Evolutionary conservation across 495 filamentous ascomycete genomes (phyloP).

Genomic region (Neurospora discreta): DNA sequence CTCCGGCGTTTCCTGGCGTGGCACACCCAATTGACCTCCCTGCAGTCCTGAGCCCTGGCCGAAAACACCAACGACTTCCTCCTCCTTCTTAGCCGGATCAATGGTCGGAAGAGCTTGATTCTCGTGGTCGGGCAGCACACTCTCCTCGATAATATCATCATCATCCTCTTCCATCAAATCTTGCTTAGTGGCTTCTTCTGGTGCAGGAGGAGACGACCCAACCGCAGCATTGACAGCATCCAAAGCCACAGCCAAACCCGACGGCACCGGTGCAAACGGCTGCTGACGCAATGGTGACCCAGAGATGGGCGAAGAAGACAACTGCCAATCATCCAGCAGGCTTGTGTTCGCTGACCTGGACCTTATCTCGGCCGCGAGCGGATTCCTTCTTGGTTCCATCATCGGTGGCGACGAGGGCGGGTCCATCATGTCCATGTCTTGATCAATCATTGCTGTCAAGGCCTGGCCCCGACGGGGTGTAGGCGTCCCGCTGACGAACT

Average conservation of each 20-base stretch:
- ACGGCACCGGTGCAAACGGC: not conserved
- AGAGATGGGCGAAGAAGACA: constrained; percentile 35
- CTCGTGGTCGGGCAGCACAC: constrained; percentile 7
- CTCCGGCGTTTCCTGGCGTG: constrained; percentile 16
- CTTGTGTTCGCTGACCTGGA: constrained; percentile 28
- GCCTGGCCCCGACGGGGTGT: constrained; percentile 50
- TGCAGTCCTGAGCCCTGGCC: not conserved
- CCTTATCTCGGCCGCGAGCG: constrained; percentile 34
- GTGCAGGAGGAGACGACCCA: not conserved
- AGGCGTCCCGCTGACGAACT: constrained; percentile 70
- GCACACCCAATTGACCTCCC: not conserved
- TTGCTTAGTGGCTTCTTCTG: constrained; percentile 1
- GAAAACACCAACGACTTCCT: not conserved
- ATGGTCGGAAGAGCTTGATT: not conserved
- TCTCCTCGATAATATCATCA: constrained; percentile 19
- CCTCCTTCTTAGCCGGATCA: not conserved
- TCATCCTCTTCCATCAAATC: constrained; percentile 4
- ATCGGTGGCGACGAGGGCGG: constrained; percentile 43
- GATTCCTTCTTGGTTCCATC: constrained; percentile 37
- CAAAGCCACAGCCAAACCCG: not conserved
- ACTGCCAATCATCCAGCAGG: constrained; percentile 33
- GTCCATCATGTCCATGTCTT: constrained; percentile 34
- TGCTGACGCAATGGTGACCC: constrained; percentile 24
- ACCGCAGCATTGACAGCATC: not conserved
- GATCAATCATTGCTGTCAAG: constrained; percentile 22